Evolutionary conservation across 495 filamentous ascomycete genomes (phyloP).

Genomic region (Achaetomiella virescens): DNA sequence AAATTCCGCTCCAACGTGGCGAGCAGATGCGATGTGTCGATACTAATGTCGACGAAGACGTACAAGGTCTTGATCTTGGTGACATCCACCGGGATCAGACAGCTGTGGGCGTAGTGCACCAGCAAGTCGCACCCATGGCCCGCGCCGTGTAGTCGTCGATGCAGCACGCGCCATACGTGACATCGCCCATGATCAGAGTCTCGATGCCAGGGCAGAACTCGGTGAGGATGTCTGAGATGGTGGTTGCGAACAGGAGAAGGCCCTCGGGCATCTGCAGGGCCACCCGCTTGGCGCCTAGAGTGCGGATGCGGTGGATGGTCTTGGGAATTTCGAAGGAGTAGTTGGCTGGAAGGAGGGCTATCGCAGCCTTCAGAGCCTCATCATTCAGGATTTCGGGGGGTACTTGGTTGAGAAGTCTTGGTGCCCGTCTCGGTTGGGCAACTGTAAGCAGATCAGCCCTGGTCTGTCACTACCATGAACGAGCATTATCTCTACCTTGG

Average conservation of each 20-base stretch:
- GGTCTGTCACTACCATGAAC: background rate
- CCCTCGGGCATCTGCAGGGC: conserved; percentile 96
- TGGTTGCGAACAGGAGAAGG: conserved; percentile 90
- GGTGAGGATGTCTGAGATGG: conserved; percentile 93
- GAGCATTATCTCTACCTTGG: conserved; percentile 40
- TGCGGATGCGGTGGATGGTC: conserved; percentile 89
- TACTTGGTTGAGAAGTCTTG: conserved; percentile 80
- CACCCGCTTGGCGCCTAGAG: conserved; percentile 65
- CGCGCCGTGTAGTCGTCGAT: conserved; percentile 98
- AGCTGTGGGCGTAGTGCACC: conserved; percentile 96
- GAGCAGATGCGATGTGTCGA: conserved; percentile 81
- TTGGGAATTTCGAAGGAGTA: conserved; percentile 99
- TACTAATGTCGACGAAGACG: conserved; percentile 96
- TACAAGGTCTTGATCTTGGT: conserved; percentile 95
- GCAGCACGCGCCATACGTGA: conserved; percentile 97
- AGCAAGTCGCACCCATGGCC: conserved; percentile 88
- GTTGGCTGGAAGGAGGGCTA: conserved; percentile 80
- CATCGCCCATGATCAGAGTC: conserved; percentile 97
- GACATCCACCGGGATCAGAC: conserved; percentile 89
- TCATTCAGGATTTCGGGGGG: conserved; percentile 82
- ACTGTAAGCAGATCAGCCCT: conserved; percentile 22
- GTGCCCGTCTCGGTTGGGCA: conserved; percentile 58
- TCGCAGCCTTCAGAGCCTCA: conserved; percentile 80
- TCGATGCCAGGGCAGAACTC: conserved; percentile 87
- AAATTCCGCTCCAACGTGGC: conserved; percentile 89